Evolutionary conservation across 192 early-diverging fungal species (phyloP), one percentile per base, ranked within the genome.

Genomic region (Backusella australiensis): DNA sequence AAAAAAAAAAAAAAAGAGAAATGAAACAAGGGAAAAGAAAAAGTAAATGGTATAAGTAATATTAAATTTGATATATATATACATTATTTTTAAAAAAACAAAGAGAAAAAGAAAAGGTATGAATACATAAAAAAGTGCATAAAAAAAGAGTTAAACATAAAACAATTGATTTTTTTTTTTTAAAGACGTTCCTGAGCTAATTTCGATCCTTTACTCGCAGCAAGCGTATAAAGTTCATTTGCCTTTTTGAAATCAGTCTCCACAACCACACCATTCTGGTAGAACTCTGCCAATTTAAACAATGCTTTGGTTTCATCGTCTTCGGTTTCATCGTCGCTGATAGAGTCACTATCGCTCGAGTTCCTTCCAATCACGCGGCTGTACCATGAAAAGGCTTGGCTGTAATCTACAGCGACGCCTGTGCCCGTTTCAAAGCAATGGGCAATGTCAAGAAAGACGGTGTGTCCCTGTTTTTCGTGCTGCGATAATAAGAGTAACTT

Each of bases 381-480:
- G 38, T 80, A 82, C 75, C 78, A 82, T 8, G 66, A 34, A 71
- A 82, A 79, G 0, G 81, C 81, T 41, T 79, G 26, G 19, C 44
- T 17, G 9, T 73, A 66, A 67, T 82, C 72, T 69, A 67, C 66
- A 19, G 44, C 44, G 4, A 78, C 44, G 7, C 81, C 81, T 35
- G 75, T 69, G 9, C 81, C 81, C 19, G 71, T 41, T 74, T 82
- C 77, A 67, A 74, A 82, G n/a, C 81, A 82, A 35, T 76, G 63
- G 1, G 75, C 81, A 0, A 82, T 78, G 42, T 79, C 74, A 9
- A 76, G 34, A 49, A 73, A 79, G 0, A 77, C 73, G 12, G 75
- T 56, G 21, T 49, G 3, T 2, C 70, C 70, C n/a, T 69, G 66
- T 26, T 76, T 44, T 21, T 68, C 71, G 56, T 63, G 12, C 38